A percentile compares a stretch with the other conserved stretches of the same genome.
Conservation (phyloP, 2,329 filamentous ascomycete genomes). For the Fusarium sp. region DNA sequence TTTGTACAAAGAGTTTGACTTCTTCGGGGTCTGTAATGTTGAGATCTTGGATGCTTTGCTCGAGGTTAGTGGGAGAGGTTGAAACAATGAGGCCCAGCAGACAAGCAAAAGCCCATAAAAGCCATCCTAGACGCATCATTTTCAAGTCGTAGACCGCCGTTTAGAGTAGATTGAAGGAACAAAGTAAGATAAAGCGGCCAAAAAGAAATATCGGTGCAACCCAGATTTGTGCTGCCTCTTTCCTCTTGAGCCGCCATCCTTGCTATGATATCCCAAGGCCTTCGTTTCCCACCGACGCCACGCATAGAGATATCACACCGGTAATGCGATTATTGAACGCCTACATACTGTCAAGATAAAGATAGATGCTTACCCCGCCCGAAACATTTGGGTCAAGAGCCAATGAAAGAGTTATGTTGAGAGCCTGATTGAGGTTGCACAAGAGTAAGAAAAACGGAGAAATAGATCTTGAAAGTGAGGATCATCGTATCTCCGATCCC, state of each 20-base stretch:
- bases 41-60: neutral
- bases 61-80: neutral
- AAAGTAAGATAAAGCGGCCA: rapidly evolving
- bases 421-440: neutral
- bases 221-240: neutral
- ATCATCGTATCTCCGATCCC: too few species aligned
- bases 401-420: neutral
- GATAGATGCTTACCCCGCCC: rapidly evolving
- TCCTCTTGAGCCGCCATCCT: neutral
- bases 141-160: neutral
- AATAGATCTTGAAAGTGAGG: too few species aligned
- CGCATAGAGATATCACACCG: neutral
- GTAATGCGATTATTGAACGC: neutral
- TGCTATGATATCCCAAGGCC: rapidly evolving
- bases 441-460: neutral
- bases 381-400: rapidly evolving
- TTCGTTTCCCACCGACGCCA: neutral
- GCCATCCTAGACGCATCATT: neutral
- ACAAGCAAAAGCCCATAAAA: neutral
- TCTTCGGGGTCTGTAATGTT: neutral
- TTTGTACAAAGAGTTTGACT: neutral
- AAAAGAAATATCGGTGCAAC: rapidly evolving
- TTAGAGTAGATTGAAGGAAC: rapidly evolving
- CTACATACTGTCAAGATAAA: neutral
- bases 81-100: neutral